Base-by-base conservation (phyloP, 1,139 yeast species). In the Debaryomycetaceae sp. region DNA sequence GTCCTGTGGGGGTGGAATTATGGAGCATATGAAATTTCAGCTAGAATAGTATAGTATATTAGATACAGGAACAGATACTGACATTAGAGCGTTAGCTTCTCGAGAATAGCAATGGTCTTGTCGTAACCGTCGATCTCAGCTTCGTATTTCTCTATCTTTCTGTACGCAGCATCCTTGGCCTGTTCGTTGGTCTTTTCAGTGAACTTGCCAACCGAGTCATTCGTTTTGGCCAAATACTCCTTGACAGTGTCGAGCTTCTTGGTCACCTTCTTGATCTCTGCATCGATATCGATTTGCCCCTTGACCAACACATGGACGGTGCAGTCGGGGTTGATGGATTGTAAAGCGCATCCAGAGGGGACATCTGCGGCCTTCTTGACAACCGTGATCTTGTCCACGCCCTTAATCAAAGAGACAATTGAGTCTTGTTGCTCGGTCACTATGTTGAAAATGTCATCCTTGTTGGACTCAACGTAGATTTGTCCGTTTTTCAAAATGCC, bases 251-350 rank as follows among this genome's bases (percentile, higher is more conserved):
- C 76, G 60, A 90, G 76, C 72, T 87, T 90, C 78, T 81, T 83
- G 58, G 75, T 66, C 39, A 91, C 95, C 78, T 91, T 93, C 54
- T 76, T 62, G 58, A 93, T 87, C 69, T 93, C 98, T 42, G 87
- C 84, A 57, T 90, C 97, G 57, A 91, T 80, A 63, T 93, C 97
- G 56, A 93, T 83, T 63, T 87, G 95, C 45, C 98, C 98, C 76
- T 89, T 89, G 48, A 93, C 97, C 63, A 93, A 78, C 34, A 91
- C 81, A 59, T 88, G 96, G 35, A 91, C 98, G 50, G 84, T 85
- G 61, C 89, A 84, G 42, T 81, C 85, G 39, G 96, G 85, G 46
- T 81, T 81, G 49, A 91, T 87, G 43, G 95, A 80, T 55, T 83
- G 84, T 54, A 89, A 79, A 39, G 95, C 97, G 66, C 96, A 88